These are phyloP conservation scores for Xerocomellus amylosporus DNA, from an alignment of 768 basidiomycete genomes.

Conservation along the genomic window DNA sequence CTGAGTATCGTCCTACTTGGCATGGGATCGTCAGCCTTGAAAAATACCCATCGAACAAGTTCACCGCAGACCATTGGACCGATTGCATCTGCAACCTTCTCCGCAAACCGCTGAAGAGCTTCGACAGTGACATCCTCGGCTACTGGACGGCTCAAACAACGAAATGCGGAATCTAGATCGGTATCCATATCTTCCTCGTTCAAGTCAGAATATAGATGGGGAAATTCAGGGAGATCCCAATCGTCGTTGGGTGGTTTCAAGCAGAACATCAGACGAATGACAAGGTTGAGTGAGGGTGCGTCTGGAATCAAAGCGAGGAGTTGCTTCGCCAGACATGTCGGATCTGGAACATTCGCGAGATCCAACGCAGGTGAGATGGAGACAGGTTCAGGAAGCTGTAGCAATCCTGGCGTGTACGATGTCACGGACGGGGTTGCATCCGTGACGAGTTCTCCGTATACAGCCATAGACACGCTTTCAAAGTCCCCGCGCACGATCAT, in stretches of 20 bases:
- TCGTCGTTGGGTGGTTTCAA: conserved; percentile 77
- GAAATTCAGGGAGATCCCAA: conserved; percentile 74
- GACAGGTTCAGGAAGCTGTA: conserved; percentile 35
- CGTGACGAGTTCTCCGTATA: conserved; percentile 52
- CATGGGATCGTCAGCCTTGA: conserved; percentile 1
- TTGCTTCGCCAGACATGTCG: conserved; percentile 57
- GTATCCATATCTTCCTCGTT: conserved; percentile 48
- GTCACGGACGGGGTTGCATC: conserved; percentile 39
- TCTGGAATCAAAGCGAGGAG: conserved; percentile 61
- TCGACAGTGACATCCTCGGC: conserved; percentile 54
- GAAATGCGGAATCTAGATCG: conserved; percentile 56
- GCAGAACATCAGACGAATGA: conserved; percentile 74
- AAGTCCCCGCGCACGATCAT: conserved; percentile 82
- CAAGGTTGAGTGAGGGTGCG: conserved; percentile 59
- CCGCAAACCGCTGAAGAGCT: conserved; percentile 51
- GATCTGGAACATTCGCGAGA: conserved; percentile 57
- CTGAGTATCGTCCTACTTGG: conserved; percentile 48
- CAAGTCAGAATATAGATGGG: conserved; percentile 64
- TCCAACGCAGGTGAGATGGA: conserved; percentile 55
- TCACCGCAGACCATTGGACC: conserved; percentile 50
- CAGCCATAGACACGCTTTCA: conserved; percentile 49
- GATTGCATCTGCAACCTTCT: conserved; percentile 52
- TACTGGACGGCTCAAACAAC: conserved; percentile 55
- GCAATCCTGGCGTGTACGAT: conserved; percentile 41
- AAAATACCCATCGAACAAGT: background rate